Conservation (phyloP, 176 grass and related monocot genomes). For the Hordeum marinum region DNA sequence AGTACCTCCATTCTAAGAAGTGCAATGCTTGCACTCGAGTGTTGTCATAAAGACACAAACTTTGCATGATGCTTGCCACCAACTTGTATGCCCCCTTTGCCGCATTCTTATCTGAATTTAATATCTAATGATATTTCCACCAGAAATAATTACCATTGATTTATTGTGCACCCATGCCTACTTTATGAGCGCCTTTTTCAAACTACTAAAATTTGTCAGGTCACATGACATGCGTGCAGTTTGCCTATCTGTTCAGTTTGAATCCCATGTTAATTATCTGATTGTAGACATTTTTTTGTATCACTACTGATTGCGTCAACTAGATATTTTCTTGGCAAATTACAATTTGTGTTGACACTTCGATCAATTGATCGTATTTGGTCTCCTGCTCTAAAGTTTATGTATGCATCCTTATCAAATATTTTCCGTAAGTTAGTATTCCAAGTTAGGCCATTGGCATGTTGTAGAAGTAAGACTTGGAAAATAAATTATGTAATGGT, state of each 20-base stretch:
- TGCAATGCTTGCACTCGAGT: constrained; percentile 74
- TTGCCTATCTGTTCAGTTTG: not conserved
- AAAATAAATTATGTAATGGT: too few relatives aligned
- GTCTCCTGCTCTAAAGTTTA: too few relatives aligned
- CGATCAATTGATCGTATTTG: not conserved
- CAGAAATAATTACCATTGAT: not conserved
- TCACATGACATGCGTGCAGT: not conserved
- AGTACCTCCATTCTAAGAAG: constrained; percentile 52
- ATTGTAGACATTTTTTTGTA: not conserved
- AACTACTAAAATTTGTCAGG: not conserved
- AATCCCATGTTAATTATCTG: not conserved
- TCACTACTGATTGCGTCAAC: not conserved
- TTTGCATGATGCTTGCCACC: constrained; percentile 90
- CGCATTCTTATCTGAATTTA: not conserved
- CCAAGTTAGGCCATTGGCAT: too few relatives aligned
- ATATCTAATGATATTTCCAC: constrained; percentile 6
- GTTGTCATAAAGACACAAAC: constrained; percentile 92
- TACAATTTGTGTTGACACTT: not conserved
- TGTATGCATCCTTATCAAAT: too few relatives aligned
- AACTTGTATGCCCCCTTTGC: constrained; percentile 47
- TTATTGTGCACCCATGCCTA: not conserved
- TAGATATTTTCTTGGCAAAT: not conserved
- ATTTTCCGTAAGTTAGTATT: not conserved
- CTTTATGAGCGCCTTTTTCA: constrained; percentile 3
- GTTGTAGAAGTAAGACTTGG: not conserved